A percentile compares a stretch with the other conserved stretches of the same genome.
These are phyloP conservation scores for Geotrichum siamense DNA, from an alignment of 1,139 yeast species.

Conservation along the genomic window DNA sequence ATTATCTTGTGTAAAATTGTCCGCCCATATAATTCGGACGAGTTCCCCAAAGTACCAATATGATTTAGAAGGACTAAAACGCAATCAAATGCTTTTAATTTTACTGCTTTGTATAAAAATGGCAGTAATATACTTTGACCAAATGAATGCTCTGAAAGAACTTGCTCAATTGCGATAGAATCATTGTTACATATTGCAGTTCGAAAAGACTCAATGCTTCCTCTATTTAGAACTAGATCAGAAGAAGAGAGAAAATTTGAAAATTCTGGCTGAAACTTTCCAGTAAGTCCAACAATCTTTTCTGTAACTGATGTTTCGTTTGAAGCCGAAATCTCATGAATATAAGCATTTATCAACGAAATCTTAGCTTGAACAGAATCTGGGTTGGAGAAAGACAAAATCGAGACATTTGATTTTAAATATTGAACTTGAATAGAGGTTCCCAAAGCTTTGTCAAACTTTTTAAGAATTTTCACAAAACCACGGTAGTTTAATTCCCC, in stretches of 20 bases:
- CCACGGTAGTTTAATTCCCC: conserved; percentile 91
- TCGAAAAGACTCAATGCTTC: background rate
- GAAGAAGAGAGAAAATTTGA: background rate
- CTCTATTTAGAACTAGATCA: background rate
- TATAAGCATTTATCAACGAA: conserved; percentile 48
- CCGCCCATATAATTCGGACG: conserved; percentile 69
- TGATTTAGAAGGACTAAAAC: conserved; percentile 48
- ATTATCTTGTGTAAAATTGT: conserved; percentile 81
- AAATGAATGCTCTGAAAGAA: no score
- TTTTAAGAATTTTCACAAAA: conserved; percentile 78
- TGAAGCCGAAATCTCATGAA: conserved; percentile 41
- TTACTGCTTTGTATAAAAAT: conserved; percentile 57
- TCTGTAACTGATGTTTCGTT: conserved; percentile 8
- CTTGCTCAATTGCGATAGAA: no score
- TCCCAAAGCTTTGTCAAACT: conserved; percentile 79
- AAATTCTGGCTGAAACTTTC: background rate
- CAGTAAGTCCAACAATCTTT: background rate
- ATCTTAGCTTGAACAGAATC: conserved; percentile 49
- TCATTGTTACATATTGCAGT: no score
- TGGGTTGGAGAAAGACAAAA: conserved; percentile 67
- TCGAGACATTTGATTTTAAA: conserved; percentile 60
- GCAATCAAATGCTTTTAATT: conserved; percentile 45
- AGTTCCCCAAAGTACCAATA: conserved; percentile 49
- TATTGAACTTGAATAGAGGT: conserved; percentile 60
- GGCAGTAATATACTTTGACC: conserved; percentile 39